Conservation (phyloP, 345 rosid genomes). For the Salix viminalis region DNA sequence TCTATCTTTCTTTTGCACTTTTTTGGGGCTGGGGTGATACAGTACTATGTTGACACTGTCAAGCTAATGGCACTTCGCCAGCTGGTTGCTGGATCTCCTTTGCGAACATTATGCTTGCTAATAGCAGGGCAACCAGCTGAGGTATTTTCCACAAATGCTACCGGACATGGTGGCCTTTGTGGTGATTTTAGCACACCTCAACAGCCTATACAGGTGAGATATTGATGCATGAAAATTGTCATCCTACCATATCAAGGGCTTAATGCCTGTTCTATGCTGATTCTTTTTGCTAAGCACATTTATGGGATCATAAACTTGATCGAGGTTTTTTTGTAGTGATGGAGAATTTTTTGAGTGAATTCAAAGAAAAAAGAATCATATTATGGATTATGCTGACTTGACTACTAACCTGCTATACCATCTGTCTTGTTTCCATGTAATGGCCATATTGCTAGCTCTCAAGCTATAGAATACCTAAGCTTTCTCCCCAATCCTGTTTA, state of each 20-base stretch:
- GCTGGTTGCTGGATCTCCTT: conserved; percentile 89
- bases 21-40: conserved; percentile 27
- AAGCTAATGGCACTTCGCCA: conserved; percentile 95
- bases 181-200: conserved; percentile 36
- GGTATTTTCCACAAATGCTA: conserved; percentile 53
- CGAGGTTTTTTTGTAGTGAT: background rate
- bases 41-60: conserved; percentile 91
- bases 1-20: background rate
- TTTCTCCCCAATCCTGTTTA: background rate
- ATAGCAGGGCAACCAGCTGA: conserved; percentile 97
- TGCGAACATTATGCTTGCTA: conserved; percentile 91
- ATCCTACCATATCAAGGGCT: background rate
- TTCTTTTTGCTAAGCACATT: background rate
- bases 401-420: background rate
- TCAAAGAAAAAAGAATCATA: background rate
- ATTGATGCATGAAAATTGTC: conserved; percentile 1
- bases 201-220: conserved; percentile 58
- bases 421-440: background rate
- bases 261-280: background rate
- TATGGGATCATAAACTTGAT: background rate
- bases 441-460: background rate
- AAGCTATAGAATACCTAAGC: background rate
- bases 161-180: conserved; percentile 32
- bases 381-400: background rate
- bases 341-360: background rate